Evolutionary conservation across 352 stramenopile genomes (phyloP), one percentile per base, ranked within the genome.

Genomic region (Phytophthora cryptogea): DNA sequence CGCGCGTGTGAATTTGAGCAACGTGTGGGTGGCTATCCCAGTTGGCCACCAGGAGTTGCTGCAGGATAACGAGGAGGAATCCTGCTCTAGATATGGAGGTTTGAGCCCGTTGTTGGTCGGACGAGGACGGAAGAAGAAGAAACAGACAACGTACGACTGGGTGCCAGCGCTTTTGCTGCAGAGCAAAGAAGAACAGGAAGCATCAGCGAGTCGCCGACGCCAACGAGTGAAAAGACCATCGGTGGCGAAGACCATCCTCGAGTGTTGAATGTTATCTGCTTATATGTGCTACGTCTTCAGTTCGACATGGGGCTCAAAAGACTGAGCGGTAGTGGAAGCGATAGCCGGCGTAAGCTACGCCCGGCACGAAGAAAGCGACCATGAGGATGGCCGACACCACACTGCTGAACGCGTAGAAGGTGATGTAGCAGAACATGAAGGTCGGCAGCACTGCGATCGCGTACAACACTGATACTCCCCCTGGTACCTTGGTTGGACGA

Each of bases 21-120:
- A 85, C 43, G 55, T 86, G 43, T 90, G 78, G 78, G 78, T 90
- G 14, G 78, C 80, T 17, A 79, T 90, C 26, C 80, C 80, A 1
- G 68, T 78, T 43, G 55, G 31, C 9, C 62, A 74, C 26, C 14
- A 58, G 8, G 66, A 73, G 32, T 1, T 59, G 0, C 47, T 32
- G 16, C 31, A 40, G 16, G 42, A 58, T 0, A 27, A 31, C 7
- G 45, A 54, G 3, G 16, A 52, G n/a, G 26, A 33, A 37, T 7
- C 11, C 2, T 3, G 28, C 7, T 16, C 31, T 7, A 55, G 50
- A 32, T 32, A 41, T 46, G 31, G 45, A 30, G 49, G 23, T 32
- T 39, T 67, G 17, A 59, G 41, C 39, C 61, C 55, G 20, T 46
- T 67, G 28, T 48, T 73, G 33, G 53, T 66, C n/a, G 59, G 52